Percentiles rank a stretch among this genome's conserved stretches.
These are phyloP conservation scores for Durio zibethinus DNA, from an alignment of 345 rosid genomes.

Conservation along the genomic window DNA sequence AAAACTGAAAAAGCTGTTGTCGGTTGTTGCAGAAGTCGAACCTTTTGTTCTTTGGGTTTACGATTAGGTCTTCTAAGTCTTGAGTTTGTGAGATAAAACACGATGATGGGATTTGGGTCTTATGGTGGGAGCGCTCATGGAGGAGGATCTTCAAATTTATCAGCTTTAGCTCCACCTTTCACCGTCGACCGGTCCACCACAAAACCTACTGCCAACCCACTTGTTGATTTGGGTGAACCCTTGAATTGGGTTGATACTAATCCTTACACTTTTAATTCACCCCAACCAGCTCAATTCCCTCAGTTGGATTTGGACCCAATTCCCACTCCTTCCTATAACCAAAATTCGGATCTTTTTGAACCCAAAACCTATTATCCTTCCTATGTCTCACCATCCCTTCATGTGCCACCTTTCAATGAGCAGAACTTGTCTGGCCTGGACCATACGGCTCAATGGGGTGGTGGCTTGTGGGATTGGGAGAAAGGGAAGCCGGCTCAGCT, in stretches of 20 bases:
- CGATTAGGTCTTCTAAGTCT: background rate
- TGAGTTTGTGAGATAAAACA: background rate
- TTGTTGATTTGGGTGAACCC: slow-evolving; percentile 39
- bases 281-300: slow-evolving; percentile 16
- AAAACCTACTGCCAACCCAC: slow-evolving; percentile 27
- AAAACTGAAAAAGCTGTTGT: background rate
- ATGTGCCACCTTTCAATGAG: slow-evolving; percentile 20
- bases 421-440: slow-evolving; percentile 27
- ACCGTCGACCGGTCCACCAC: slow-evolving; percentile 38
- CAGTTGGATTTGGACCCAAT: slow-evolving; percentile 18
- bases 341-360: slow-evolving; percentile 26
- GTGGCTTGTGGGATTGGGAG: slow-evolving; percentile 39
- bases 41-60: background rate
- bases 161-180: slow-evolving; percentile 61
- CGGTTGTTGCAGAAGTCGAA: background rate
- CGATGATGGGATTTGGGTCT: slow-evolving; percentile 43
- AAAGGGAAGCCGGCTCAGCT: slow-evolving; percentile 18
- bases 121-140: slow-evolving; percentile 25
- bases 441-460: slow-evolving; percentile 23
- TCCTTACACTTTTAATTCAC: slow-evolving; percentile 11
- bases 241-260: slow-evolving; percentile 1
- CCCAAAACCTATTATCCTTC: slow-evolving; percentile 39
- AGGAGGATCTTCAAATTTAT: slow-evolving; percentile 49
- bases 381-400: slow-evolving; percentile 27
- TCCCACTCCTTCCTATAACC: slow-evolving; percentile 25